phyloP scores from a whole-genome alignment of 2,329 filamentous ascomycete species.

The Raffaelea deltoideospora region DNA sequence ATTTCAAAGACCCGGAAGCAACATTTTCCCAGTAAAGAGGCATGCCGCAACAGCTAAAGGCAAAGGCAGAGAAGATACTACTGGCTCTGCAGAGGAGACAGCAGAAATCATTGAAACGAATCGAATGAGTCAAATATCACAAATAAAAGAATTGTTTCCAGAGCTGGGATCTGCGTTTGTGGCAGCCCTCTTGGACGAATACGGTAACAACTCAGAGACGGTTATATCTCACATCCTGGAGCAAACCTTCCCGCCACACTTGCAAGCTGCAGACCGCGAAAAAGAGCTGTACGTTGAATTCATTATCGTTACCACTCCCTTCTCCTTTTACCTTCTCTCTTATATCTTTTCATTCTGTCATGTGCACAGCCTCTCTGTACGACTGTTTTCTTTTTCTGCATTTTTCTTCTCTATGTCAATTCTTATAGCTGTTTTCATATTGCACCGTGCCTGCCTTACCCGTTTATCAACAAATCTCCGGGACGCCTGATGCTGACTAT shows the following conservation, averaged over 20 bases:
- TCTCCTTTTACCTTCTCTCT: too few species aligned
- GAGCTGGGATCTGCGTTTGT: conserved; percentile 75
- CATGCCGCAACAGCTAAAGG: conserved; percentile 28
- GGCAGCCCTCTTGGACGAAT: conserved; percentile 63
- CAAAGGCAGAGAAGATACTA: conserved; percentile 46
- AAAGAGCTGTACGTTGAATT: conserved; percentile 38
- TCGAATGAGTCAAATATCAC: conserved; percentile 70
- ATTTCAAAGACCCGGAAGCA: conserved; percentile 44
- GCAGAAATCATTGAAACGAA: too few species aligned
- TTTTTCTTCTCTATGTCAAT: too few species aligned
- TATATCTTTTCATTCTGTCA: too few species aligned
- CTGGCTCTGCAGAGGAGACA: conserved; percentile 18
- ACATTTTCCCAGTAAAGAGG: too few species aligned
- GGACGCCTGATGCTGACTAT: too few species aligned
- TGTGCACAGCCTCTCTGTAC: too few species aligned
- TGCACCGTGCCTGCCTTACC: too few species aligned
- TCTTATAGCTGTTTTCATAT: too few species aligned
- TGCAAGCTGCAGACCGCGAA: conserved; percentile 46
- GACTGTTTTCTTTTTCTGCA: background rate
- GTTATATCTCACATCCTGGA: conserved; percentile 73
- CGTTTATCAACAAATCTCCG: too few species aligned
- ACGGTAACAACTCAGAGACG: conserved; percentile 60
- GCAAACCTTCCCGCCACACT: conserved; percentile 53
- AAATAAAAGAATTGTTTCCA: conserved; percentile 89
- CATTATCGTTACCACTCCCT: too few species aligned